A percentile compares a stretch with the other conserved stretches of the same genome.
Conservation (phyloP, 768 basidiomycete genomes). For the Chlorophyllum brunneum region DNA sequence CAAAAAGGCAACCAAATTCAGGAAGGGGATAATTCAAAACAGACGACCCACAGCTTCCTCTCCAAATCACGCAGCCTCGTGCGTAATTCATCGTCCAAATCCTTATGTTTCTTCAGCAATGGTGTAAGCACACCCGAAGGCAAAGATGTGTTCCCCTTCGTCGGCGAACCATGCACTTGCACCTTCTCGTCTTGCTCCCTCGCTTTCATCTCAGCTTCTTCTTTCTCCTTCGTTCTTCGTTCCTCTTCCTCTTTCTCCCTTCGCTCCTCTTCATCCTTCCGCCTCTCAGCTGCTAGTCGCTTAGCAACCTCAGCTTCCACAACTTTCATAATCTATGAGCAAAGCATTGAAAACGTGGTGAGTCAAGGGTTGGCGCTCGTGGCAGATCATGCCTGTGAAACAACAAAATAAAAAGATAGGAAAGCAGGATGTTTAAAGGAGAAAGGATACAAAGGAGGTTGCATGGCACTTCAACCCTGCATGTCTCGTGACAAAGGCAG, state of each 20-base stretch:
- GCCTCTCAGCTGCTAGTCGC: slow-evolving; percentile 48
- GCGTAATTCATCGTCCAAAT: slow-evolving; percentile 66
- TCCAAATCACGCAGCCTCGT: slow-evolving; percentile 65
- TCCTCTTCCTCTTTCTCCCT: slow-evolving; percentile 33
- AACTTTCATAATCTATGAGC: slow-evolving; percentile 61
- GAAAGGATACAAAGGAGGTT: no score
- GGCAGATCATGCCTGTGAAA: not conserved
- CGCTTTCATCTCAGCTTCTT: slow-evolving; percentile 16
- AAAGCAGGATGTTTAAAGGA: no score
- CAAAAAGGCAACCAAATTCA: slow-evolving; percentile 9
- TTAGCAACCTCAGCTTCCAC: slow-evolving; percentile 74
- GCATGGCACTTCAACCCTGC: no score
- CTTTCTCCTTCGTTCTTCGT: slow-evolving; percentile 29
- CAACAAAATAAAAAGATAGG: not conserved
- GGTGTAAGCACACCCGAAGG: slow-evolving; percentile 57
- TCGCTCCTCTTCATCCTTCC: slow-evolving; percentile 35
- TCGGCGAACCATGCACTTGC: slow-evolving; percentile 30
- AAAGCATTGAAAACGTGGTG: not conserved
- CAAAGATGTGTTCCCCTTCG: slow-evolving; percentile 30
- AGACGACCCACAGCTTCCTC: slow-evolving; percentile 58
- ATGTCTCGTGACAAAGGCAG: no score
- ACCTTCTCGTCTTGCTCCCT: slow-evolving; percentile 18
- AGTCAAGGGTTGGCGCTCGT: not conserved
- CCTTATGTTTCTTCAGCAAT: slow-evolving; percentile 58
- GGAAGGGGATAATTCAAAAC: not conserved